These are phyloP conservation scores for Neophaeococcomyces aloes DNA, from an alignment of 2,329 filamentous ascomycete species.

Conservation along the genomic window DNA sequence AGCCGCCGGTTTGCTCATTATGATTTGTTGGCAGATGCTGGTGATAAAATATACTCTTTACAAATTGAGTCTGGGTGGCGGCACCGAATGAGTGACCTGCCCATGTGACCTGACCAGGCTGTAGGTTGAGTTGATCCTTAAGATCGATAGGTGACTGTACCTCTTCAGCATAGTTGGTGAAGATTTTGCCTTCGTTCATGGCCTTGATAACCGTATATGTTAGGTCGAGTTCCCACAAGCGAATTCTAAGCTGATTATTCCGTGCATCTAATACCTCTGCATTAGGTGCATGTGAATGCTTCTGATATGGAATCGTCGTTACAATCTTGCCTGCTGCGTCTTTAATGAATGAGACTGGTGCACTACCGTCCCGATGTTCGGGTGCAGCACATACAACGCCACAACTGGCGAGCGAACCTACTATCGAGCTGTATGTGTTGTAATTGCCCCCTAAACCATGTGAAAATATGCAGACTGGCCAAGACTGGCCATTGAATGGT, in stretches of 20 bases:
- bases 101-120: conserved; percentile 63
- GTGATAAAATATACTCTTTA: conserved; percentile 64
- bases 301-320: conserved; percentile 33
- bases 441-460: conserved; percentile 72
- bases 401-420: conserved; percentile 66
- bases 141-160: conserved; percentile 32
- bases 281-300: conserved; percentile 50
- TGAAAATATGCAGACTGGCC: conserved; percentile 77
- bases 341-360: conserved; percentile 62
- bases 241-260: conserved; percentile 61
- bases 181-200: conserved; percentile 47
- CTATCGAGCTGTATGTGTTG: conserved; percentile 77
- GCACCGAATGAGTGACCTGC: conserved; percentile 75
- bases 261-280: conserved; percentile 57
- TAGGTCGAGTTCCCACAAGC: conserved; percentile 68
- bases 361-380: conserved; percentile 73
- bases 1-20: conserved; percentile 8
- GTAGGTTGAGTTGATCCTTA: conserved; percentile 52
- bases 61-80: conserved; percentile 60
- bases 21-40: conserved; percentile 24
- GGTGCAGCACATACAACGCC: conserved; percentile 71
- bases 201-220: conserved; percentile 57
- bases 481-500: conserved; percentile 43
- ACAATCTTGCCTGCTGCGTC: conserved; percentile 25
- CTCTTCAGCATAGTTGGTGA: conserved; percentile 33